Evolutionary conservation across 164 flowering plant species (phyloP).

Genomic region (Magnolia kwangsiensis): DNA sequence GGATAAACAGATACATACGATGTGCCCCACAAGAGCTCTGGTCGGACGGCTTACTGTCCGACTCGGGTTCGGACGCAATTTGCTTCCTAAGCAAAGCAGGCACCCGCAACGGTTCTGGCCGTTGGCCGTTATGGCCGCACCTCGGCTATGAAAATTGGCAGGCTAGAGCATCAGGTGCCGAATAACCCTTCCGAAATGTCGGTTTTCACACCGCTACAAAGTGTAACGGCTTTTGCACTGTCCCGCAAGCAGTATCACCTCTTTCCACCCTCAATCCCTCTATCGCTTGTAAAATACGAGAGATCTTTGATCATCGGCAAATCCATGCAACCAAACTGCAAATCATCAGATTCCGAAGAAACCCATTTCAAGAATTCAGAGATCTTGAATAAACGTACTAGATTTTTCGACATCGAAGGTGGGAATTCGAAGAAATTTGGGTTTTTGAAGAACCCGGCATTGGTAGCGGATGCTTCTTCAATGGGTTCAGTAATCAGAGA

Average conservation of each 20-base stretch:
- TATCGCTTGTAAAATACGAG: neutral
- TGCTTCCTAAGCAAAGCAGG: too few species aligned
- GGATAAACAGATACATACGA: too few species aligned
- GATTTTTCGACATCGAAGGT: neutral
- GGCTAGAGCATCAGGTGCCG: neutral
- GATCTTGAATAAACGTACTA: neutral
- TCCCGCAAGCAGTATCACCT: neutral
- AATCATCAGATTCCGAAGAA: constrained; percentile 1
- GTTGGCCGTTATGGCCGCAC: neutral
- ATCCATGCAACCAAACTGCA: neutral
- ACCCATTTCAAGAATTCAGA: constrained; percentile 2
- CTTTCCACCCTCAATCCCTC: neutral
- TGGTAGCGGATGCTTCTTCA: neutral
- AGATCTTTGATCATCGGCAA: neutral
- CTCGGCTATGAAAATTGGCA: neutral
- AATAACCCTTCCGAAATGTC: neutral
- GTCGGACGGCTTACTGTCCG: too few species aligned
- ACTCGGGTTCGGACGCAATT: too few species aligned
- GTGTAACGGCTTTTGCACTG: neutral
- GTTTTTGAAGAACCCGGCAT: neutral
- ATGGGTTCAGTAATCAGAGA: constrained; percentile 16
- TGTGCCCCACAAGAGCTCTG: too few species aligned
- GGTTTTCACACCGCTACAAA: neutral
- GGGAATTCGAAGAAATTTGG: constrained; percentile 1
- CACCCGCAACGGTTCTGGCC: neutral